Conservation (phyloP, 495 filamentous ascomycete species). For the Aspergillus diversus region DNA sequence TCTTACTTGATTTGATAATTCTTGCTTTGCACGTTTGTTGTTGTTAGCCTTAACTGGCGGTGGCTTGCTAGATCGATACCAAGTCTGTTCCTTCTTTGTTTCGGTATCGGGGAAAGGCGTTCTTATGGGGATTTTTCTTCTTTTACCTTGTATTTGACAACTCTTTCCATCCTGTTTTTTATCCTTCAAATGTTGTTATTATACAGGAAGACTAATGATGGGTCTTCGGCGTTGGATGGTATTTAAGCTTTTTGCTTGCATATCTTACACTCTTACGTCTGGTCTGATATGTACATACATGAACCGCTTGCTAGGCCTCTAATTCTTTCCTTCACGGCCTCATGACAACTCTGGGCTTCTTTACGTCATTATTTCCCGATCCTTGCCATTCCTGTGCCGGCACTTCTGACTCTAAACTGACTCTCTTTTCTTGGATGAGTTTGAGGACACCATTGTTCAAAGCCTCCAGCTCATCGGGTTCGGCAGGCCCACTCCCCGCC, state of each 20-base stretch:
- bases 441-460: conserved; percentile 69
- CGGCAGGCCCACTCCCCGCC: conserved; percentile 84
- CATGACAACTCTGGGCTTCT: conserved; percentile 30
- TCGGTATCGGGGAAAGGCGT: conserved; percentile 15
- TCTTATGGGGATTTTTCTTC: conserved; percentile 14
- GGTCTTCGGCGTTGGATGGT: conserved; percentile 17
- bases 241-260: conserved; percentile 9
- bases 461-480: conserved; percentile 68
- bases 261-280: conserved; percentile 19
- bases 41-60: conserved; percentile 16
- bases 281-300: conserved; percentile 31
- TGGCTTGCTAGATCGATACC: not conserved
- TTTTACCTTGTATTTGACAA: not conserved
- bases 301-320: conserved; percentile 15
- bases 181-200: not conserved
- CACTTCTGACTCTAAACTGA: conserved; percentile 31
- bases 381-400: conserved; percentile 25
- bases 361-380: conserved; percentile 6
- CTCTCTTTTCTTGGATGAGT: conserved; percentile 63
- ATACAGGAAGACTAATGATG: conserved; percentile 21
- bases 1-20: not conserved
- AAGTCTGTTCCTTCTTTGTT: not conserved
- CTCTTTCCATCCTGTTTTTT: conserved; percentile 6
- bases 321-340: conserved; percentile 18
- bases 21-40: conserved; percentile 9